Conservation (phyloP, 129 eudicot genomes). For the Saposhnikovia divaricata region DNA sequence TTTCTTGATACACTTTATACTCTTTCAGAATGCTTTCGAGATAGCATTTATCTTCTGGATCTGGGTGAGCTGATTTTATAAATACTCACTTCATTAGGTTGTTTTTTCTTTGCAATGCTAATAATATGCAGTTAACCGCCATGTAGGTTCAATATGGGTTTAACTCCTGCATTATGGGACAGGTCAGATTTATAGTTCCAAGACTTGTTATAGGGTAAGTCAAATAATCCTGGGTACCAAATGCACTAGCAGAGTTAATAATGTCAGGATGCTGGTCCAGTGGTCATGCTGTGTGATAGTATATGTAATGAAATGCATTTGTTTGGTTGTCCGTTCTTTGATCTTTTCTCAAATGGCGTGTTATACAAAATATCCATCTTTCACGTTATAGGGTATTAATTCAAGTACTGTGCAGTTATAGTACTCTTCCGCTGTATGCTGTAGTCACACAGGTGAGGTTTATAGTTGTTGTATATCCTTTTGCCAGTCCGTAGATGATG, state of each 20-base stretch:
- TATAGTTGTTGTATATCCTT: neutral
- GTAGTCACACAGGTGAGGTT: constrained; percentile 79
- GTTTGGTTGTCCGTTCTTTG: neutral
- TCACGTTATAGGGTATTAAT: constrained; percentile 52
- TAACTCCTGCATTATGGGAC: constrained; percentile 88
- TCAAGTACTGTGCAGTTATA: constrained; percentile 85
- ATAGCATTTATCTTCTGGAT: constrained; percentile 96
- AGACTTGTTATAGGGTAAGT: constrained; percentile 82
- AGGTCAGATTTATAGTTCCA: constrained; percentile 57
- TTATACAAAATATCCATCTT: neutral
- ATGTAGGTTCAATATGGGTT: constrained; percentile 73
- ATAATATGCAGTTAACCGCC: neutral
- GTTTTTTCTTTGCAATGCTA: neutral
- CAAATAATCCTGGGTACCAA: neutral
- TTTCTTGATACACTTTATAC: constrained; percentile 77
- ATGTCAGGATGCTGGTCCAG: neutral
- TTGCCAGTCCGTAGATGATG: neutral
- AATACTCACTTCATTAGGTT: neutral
- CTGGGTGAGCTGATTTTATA: constrained; percentile 33
- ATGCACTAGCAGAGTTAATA: neutral
- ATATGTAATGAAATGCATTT: neutral
- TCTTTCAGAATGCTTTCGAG: constrained; percentile 94
- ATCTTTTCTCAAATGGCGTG: neutral
- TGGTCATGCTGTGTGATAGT: neutral
- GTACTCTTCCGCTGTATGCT: constrained; percentile 93